Conservation (phyloP, 306 rosid genomes). For the Ammopiptanthus mongolicus region DNA sequence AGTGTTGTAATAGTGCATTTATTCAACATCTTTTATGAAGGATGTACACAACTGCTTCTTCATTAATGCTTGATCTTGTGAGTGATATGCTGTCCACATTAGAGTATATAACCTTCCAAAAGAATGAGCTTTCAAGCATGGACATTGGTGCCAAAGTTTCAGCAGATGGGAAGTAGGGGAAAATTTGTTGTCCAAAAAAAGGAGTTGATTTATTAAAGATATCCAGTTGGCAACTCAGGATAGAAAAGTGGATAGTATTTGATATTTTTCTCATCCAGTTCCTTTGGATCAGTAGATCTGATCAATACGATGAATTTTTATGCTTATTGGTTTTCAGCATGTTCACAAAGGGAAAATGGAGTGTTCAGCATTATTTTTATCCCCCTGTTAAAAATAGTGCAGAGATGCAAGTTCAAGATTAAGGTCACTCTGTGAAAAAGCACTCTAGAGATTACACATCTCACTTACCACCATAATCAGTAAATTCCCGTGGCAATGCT, state of each 20-base stretch:
- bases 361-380: conserved; percentile 2
- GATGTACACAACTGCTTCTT: neutral
- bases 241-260: neutral
- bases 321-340: neutral
- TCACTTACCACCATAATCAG: conserved; percentile 71
- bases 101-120: neutral
- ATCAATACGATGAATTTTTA: neutral
- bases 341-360: neutral
- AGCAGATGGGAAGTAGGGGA: neutral
- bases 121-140: neutral
- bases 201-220: neutral
- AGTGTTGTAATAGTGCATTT: neutral
- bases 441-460: conserved; percentile 11
- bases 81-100: neutral
- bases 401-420: neutral
- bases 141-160: neutral
- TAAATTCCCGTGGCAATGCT: conserved; percentile 75
- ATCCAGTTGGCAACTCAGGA: neutral
- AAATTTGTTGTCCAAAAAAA: neutral
- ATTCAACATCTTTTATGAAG: neutral
- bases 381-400: neutral
- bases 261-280: neutral
- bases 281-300: neutral
- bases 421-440: conserved; percentile 2
- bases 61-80: neutral